A percentile compares a stretch with the other conserved stretches of the same genome.
Conservation (phyloP, 768 basidiomycete genomes). For the Lentinula lateritia region DNA sequence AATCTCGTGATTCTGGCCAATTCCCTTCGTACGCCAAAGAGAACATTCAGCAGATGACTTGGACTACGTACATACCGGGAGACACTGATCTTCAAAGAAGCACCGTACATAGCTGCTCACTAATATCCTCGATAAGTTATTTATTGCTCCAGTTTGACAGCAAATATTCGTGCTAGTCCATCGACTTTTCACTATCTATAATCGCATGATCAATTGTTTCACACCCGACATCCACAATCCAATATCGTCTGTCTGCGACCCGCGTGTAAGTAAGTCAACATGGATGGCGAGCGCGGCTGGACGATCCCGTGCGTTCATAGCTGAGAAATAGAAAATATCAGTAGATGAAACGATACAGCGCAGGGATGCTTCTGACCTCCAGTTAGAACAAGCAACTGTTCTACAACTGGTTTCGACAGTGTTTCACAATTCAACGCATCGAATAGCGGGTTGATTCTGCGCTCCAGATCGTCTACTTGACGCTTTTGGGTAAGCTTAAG, state of each 20-base stretch:
- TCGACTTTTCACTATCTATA: slow-evolving; percentile 28
- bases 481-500: slow-evolving; percentile 78
- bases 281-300: slow-evolving; percentile 77
- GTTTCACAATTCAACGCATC: slow-evolving; percentile 91
- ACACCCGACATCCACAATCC: slow-evolving; percentile 84
- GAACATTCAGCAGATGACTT: no score
- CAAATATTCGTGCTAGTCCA: neutral
- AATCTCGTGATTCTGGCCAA: no score
- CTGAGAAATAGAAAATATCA: slow-evolving; percentile 30
- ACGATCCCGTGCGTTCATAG: slow-evolving; percentile 77
- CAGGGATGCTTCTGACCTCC: slow-evolving; percentile 46
- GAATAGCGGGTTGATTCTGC: slow-evolving; percentile 79
- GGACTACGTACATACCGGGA: no score
- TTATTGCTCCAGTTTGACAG: no score
- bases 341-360: neutral
- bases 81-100: no score
- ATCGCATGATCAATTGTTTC: slow-evolving; percentile 77
- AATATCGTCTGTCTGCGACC: slow-evolving; percentile 79
- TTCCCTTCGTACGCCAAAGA: no score
- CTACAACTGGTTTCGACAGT: slow-evolving; percentile 62
- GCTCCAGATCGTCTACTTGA: slow-evolving; percentile 80
- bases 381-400: slow-evolving; percentile 64
- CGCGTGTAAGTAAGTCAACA: slow-evolving; percentile 76
- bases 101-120: no score
- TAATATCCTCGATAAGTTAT: no score